Base-by-base conservation (phyloP, 345 rosid species). In the Citrus inodora region DNA sequence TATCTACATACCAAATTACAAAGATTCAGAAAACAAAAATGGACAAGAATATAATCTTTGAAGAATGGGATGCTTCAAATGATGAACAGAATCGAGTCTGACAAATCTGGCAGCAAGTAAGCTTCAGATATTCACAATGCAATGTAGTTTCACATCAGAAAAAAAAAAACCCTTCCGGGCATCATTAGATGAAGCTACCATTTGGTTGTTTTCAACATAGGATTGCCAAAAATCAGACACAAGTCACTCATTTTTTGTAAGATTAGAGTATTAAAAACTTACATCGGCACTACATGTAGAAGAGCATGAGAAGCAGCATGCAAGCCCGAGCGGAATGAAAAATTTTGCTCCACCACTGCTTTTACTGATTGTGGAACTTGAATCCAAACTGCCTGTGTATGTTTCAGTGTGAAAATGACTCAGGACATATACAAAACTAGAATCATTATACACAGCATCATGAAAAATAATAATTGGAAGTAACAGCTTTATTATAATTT, bases 301-400 rank as follows among this genome's bases (percentile, higher is more conserved):
- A 92, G 82, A 66, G 97, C 99, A 82, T 95, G 99, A 82, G 91
- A 93, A 78, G 98, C 97, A 67, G 97, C 98, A 83, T 93, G 98
- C 87, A 92, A 83, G 80, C 98, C 99, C 6, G 92, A 88, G 37
- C 87, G 90, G 61, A 93, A 86, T 40, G 88, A 74, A 13, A 86
- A 88, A 9, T 53, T 51, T 64, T 68, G 70, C 79, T 86, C 92
- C 21, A 92, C 92, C 35, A 37, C 81, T 79, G 79, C 40, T 85
- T 89, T 89, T 77, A 88, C 75, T 30, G 89, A 75, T 75, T 81
- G 86, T 17, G 98, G 90, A 82, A 93, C 94, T 86, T 83, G 86
- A 85, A 95, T 88, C 99, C 98, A 95, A 48, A 91, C 97, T 53
- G 97, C 99, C 99, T 93, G 91, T 71, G 70, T 67, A 30, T 32